Percentiles rank a stretch among this genome's conserved stretches.
Evolutionary conservation across 2,329 filamentous ascomycete genomes (phyloP).

Genomic region (Diatrype stigma): DNA sequence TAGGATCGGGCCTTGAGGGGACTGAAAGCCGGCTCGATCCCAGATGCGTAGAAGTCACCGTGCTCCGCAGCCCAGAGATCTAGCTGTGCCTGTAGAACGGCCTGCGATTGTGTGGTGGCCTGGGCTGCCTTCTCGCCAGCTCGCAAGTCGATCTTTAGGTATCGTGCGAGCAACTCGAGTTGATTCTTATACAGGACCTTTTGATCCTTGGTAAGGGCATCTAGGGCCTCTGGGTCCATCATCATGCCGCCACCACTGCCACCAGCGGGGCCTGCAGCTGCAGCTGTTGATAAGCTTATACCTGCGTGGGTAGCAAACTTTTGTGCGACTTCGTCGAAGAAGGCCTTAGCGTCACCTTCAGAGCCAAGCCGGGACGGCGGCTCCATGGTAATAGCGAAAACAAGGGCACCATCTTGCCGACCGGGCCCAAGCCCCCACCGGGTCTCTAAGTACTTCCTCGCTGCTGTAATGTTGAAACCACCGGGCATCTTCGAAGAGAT

Average conservation of each 20-base stretch:
- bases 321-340: constrained; percentile 81
- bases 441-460: constrained; percentile 91
- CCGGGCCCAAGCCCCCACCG: constrained; percentile 85
- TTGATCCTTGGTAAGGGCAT: constrained; percentile 96
- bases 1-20: constrained; percentile 92
- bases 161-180: constrained; percentile 88
- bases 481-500: constrained; percentile 99
- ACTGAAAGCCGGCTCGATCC: constrained; percentile 92
- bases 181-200: constrained; percentile 96
- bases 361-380: constrained; percentile 82
- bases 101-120: constrained; percentile 77
- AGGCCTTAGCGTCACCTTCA: constrained; percentile 86
- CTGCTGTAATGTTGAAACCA: constrained; percentile 96
- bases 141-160: constrained; percentile 94
- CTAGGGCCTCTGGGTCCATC: constrained; percentile 97
- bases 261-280: constrained; percentile 68
- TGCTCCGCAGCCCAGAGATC: constrained; percentile 95
- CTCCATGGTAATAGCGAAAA: constrained; percentile 90
- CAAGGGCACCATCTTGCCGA: constrained; percentile 83
- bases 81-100: constrained; percentile 84
- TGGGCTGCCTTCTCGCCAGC: constrained; percentile 94
- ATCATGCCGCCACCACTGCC: constrained; percentile 84
- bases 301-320: constrained; percentile 85
- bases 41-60: constrained; percentile 90
- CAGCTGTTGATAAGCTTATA: constrained; percentile 74